A percentile compares a stretch with the other conserved stretches of the same genome.
phyloP scores from a whole-genome alignment of 2,329 filamentous ascomycete genomes.

The Trichophyton verrucosum region DNA sequence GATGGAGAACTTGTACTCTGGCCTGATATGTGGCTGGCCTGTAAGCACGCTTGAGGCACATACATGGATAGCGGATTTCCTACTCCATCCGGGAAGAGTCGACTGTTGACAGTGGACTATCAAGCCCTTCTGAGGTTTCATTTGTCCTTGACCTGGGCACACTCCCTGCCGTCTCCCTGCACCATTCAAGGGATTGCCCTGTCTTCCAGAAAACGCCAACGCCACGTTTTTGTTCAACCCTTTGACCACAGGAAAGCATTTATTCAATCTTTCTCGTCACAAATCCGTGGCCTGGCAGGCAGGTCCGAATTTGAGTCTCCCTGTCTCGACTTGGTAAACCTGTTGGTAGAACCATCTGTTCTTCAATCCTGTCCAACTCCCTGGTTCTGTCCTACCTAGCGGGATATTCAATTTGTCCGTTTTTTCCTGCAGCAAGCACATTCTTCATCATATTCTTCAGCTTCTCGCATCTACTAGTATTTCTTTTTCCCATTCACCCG shows the following conservation, averaged over 20 bases:
- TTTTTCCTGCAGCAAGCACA: neutral
- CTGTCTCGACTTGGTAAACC: neutral
- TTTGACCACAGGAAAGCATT: neutral
- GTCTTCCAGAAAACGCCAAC: neutral
- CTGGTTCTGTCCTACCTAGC: neutral
- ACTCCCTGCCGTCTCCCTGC: neutral
- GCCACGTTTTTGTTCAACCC: neutral
- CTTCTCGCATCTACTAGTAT: neutral
- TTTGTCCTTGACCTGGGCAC: neutral
- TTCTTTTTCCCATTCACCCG: neutral
- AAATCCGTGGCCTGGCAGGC: neutral
- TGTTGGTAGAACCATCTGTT: neutral
- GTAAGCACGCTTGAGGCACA: neutral
- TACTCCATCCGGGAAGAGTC: neutral
- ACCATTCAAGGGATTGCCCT: neutral
- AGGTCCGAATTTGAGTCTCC: neutral
- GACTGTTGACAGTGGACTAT: neutral
- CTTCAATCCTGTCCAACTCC: neutral
- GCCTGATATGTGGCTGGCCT: neutral
- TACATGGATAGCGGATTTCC: neutral
- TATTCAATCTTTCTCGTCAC: neutral
- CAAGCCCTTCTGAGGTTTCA: neutral
- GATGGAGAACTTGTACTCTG: neutral
- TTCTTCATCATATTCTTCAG: neutral
- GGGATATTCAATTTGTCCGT: neutral